phyloP scores from a whole-genome alignment of 257 asterid species.

The Echium plantagineum region DNA sequence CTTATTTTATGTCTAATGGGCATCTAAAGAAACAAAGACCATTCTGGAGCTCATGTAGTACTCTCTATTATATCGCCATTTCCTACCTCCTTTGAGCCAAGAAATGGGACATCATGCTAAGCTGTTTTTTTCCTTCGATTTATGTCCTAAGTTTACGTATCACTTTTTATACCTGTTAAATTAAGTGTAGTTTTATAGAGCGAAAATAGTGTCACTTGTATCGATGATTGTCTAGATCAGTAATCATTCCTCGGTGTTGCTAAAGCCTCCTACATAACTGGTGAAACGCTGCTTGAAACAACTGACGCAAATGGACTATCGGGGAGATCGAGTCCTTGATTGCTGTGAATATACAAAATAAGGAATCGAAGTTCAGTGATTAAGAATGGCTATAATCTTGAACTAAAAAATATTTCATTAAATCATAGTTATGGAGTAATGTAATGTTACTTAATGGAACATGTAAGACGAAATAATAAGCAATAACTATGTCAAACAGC shows the following conservation, averaged over 20 bases:
- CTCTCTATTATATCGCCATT: slow-evolving; percentile 20
- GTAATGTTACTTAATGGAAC: no score
- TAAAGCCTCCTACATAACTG: slow-evolving; percentile 31
- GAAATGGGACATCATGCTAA: slow-evolving; percentile 19
- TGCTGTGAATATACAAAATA: slow-evolving; percentile 21
- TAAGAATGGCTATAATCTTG: background rate
- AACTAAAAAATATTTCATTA: background rate
- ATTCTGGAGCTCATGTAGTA: slow-evolving; percentile 19
- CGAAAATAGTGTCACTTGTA: slow-evolving; percentile 18
- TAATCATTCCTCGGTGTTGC: slow-evolving; percentile 15
- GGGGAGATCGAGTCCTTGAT: slow-evolving; percentile 50
- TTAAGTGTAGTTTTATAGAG: no score
- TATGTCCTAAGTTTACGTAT: background rate
- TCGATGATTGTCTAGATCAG: slow-evolving; percentile 20
- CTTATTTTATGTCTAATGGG: slow-evolving; percentile 10
- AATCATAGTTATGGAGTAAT: no score
- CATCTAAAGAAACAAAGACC: slow-evolving; percentile 8
- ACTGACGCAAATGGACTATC: slow-evolving; percentile 59
- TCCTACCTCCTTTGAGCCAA: slow-evolving; percentile 21
- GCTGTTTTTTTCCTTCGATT: slow-evolving; percentile 28
- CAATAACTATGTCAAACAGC: no score
- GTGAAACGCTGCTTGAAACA: slow-evolving; percentile 37
- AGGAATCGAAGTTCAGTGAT: background rate
- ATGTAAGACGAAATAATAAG: no score
- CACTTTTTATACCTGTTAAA: slow-evolving; percentile 19